phyloP scores from a whole-genome alignment of 768 basidiomycete genomes.

The Epithele typhae region DNA sequence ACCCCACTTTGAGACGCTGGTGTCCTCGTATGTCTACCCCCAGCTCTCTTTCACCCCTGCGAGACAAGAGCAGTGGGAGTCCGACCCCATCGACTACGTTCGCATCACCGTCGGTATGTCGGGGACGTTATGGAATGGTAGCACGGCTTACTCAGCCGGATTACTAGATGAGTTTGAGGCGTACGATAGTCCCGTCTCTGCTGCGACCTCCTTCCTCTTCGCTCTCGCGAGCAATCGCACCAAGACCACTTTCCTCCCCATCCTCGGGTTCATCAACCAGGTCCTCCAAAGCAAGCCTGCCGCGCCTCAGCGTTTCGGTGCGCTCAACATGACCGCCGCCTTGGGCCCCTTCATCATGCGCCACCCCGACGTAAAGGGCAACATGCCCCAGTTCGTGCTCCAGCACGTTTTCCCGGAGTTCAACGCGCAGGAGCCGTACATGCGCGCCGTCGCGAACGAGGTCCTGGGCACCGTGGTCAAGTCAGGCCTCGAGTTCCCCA shows the following conservation, averaged over 20 bases:
- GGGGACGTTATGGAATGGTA: background rate
- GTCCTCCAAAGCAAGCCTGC: constrained; percentile 58
- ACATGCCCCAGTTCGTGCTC: constrained; percentile 74
- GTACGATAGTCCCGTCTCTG: constrained; percentile 69
- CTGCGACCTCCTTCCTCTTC: constrained; percentile 78
- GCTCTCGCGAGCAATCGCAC: constrained; percentile 75
- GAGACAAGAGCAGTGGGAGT: constrained; percentile 67
- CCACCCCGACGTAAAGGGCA: constrained; percentile 72
- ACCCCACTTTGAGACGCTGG: constrained; percentile 73
- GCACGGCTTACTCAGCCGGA: background rate
- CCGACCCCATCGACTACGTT: constrained; percentile 82
- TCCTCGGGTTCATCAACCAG: constrained; percentile 72
- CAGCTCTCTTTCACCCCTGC: constrained; percentile 74
- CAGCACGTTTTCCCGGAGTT: constrained; percentile 76
- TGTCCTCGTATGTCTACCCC: constrained; percentile 83
- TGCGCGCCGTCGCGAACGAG: constrained; percentile 78
- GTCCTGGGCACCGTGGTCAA: constrained; percentile 74
- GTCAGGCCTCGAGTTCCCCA: constrained; percentile 62
- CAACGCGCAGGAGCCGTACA: constrained; percentile 57
- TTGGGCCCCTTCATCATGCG: constrained; percentile 79
- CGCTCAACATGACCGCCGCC: constrained; percentile 75
- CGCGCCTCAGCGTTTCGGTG: constrained; percentile 74
- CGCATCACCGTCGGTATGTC: constrained; percentile 63
- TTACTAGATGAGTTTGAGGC: constrained; percentile 75
- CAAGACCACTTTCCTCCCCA: constrained; percentile 76